Evolutionary conservation across 768 basidiomycete genomes (phyloP), one percentile per base, ranked within the genome.

Genomic region (Psilocybe cyanescens): DNA sequence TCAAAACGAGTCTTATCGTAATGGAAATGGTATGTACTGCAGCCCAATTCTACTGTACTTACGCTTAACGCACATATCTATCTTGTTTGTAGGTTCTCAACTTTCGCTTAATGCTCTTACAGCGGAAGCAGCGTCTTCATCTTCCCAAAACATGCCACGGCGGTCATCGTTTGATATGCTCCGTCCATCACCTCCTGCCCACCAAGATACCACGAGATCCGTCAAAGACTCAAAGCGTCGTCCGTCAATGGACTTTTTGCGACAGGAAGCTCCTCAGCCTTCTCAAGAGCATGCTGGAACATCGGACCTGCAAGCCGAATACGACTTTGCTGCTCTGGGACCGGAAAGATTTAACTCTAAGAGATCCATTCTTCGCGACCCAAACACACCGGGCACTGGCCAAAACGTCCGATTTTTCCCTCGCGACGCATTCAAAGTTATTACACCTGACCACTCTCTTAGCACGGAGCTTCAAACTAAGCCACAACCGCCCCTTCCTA

Each of bases 361-460:
- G 4, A 84, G 89, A 12, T 91, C 90, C 14, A 92, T 92, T 64
- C 79, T 92, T 29, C 87, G 88, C 45, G 86, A 88, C 62, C 83
- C 82, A 3, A 86, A 86, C 50, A 88, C 89, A 0, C 90, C 90
- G 14, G 89, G 87, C 3, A 90, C 89, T 9, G 90, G 90, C n/a
- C 86, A 87, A 70, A 91, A 86, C 61, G 90, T 92, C 45, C 86
- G 90, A 5, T 91, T 92, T 76, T 90, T 91, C 72, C 85, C 89
- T 29, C 81, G 86, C 29, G 86, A 90, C 56, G 86, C 85, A 11
- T 88, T 83, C 76, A 86, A 81, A 63, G 76, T 83, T 24, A 84
- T 88, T 67, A 89, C 81, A 52, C 87, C 88, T n/a, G 86, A 91
- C 47, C 74, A 80, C 19, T 89, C 88, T 16, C 72, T 76, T 46